Evolutionary conservation across 345 rosid species (phyloP), one percentile per base, ranked within the genome.

Genomic region (Balakata baccata): DNA sequence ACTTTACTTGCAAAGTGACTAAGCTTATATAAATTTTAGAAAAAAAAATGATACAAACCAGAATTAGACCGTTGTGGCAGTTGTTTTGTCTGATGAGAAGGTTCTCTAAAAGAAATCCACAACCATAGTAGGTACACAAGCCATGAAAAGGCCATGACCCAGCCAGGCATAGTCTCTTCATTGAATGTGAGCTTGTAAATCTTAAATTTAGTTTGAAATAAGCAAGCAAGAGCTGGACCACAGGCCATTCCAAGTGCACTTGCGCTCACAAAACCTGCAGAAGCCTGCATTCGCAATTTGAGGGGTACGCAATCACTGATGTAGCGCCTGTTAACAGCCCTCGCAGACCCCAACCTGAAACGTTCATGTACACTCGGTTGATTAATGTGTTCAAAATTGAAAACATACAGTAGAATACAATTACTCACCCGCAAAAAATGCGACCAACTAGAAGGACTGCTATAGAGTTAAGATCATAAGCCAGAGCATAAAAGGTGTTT

Each of bases 221-320:
- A 80, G 75, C 97, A 97, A 64, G 99, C 98, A 62, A 95, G 90
- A 51, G 96, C 99, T 63, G 99, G 99, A 76, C 99, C 99, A 84
- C 98, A 92, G 49, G 99, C 99, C 99, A 95, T 92, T 77, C 99
- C 99, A 46, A 95, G 94, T 74, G 99, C 99, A 89, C 99, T 92
- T 64, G 99, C 98, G 81, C 97, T 92, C 69, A 95, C 99, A 86
- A 95, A 95, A 66, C 93, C 98, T 0, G 98, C 98, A 0, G 99
- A 95, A 77, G 99, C 98, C 78, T 91, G 96, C 99, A 95, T 85
- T 67, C 98, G 86, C 80, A 91, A 75, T 79, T 85, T 91, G 60
- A 87, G 77, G 14, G 99, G 97, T 46, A 92, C 99, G 76, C 97
- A 92, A 45, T 95, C 98, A 71, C 99, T 95, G 75, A 95, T 95